A percentile compares a stretch with the other conserved stretches of the same genome.
These are phyloP conservation scores for Torulaspora microellipsoides DNA, from an alignment of 805 yeast species.

Conservation along the genomic window DNA sequence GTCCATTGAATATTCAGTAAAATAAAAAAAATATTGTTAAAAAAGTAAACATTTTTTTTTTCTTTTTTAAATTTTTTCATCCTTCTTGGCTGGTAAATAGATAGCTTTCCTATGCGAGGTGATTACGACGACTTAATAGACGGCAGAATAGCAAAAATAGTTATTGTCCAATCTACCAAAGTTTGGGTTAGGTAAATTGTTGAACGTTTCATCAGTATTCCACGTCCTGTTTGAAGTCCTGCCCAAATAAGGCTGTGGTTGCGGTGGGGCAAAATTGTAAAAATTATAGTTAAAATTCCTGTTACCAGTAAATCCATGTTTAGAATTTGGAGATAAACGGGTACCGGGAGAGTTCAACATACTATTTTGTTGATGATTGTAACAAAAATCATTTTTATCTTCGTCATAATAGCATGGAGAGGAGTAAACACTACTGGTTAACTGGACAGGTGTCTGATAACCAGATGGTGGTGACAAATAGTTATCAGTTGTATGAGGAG, in stretches of 20 bases:
- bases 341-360: constrained; percentile 14
- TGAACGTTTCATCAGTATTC: constrained; percentile 10
- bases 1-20: not conserved
- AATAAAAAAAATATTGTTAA: too few species aligned
- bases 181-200: constrained; percentile 7
- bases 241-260: constrained; percentile 3
- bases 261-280: constrained; percentile 19
- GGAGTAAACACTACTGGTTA: constrained; percentile 17
- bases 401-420: constrained; percentile 24
- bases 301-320: constrained; percentile 12
- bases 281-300: constrained; percentile 19
- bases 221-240: constrained; percentile 6
- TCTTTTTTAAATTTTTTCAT: too few species aligned
- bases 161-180: constrained; percentile 8
- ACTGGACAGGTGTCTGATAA: constrained; percentile 23
- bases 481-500: constrained; percentile 16
- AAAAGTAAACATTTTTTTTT: too few species aligned
- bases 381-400: constrained; percentile 17
- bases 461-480: constrained; percentile 21
- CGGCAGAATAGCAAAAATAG: constrained; percentile 15
- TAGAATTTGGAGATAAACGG: constrained; percentile 12
- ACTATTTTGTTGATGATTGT: constrained; percentile 12
- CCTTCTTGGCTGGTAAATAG: too few species aligned
- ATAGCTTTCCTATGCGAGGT: too few species aligned
- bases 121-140: constrained; percentile 3